Conservation (phyloP, 306 rosid genomes). For the Coriaria nepalensis region DNA sequence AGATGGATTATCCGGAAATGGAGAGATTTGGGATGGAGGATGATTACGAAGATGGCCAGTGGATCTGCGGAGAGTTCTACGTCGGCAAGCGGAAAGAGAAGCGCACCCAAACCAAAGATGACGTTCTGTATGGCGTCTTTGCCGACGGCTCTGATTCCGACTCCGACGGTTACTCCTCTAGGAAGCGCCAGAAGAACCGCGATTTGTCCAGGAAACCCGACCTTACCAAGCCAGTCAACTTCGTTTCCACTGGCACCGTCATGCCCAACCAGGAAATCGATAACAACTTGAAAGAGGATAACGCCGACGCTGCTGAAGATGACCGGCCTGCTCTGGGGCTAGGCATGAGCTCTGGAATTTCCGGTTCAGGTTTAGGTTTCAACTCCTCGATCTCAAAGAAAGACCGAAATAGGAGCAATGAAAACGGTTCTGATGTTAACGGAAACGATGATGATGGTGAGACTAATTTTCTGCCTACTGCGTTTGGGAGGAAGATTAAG, state of each 20-base stretch:
- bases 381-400: slow-evolving; percentile 8
- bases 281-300: slow-evolving; percentile 23
- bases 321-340: slow-evolving; percentile 43
- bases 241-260: slow-evolving; percentile 61
- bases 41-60: slow-evolving; percentile 64
- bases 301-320: slow-evolving; percentile 17
- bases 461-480: slow-evolving; percentile 45
- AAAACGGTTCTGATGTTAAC: slow-evolving; percentile 15
- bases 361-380: slow-evolving; percentile 44
- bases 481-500: slow-evolving; percentile 64
- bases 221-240: slow-evolving; percentile 68
- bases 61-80: slow-evolving; percentile 65
- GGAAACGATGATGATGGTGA: slow-evolving; percentile 18
- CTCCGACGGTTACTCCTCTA: slow-evolving; percentile 27
- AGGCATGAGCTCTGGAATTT: slow-evolving; percentile 35
- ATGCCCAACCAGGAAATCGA: slow-evolving; percentile 55
- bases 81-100: slow-evolving; percentile 51
- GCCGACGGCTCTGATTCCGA: slow-evolving; percentile 39
- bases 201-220: slow-evolving; percentile 30
- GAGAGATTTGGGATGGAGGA: slow-evolving; percentile 69
- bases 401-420: slow-evolving; percentile 16
- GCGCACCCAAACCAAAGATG: slow-evolving; percentile 63
- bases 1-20: slow-evolving; percentile 83
- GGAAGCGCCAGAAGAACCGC: slow-evolving; percentile 45
- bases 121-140: slow-evolving; percentile 57